Evolutionary conservation across 1,284 basidiomycete species (phyloP), one percentile per base, ranked within the genome.

Genomic region (Cutaneotrichosporon daszewskae): DNA sequence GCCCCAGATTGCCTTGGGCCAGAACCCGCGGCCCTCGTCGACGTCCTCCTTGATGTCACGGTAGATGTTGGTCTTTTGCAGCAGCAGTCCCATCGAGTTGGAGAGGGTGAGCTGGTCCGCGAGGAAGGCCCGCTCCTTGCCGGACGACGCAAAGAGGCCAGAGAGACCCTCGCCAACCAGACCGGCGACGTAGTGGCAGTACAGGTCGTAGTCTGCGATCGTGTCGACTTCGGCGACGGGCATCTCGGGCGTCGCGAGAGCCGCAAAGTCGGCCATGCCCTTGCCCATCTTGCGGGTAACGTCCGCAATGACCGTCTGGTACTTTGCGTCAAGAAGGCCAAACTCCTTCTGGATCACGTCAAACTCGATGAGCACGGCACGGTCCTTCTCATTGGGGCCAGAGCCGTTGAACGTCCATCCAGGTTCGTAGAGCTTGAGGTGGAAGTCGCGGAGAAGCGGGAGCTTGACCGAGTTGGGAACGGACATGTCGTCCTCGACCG

Each of bases 41-140:
- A 83, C 79, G 67, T 99, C 95, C 72, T 99, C 94, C 33, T 87
- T 81, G 72, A 84, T 89, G 69, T 99, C 95, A 45, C 94, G 84
- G 53, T 91, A 87, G 69, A 98, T 96, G 74, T 98, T 98, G 29
- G 91, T 96, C 75, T 99, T 99, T 71, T 98, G 95, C 11, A 99
- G 78, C 42, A 97, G 77, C 14, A 94, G 77, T n/a, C 95, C 95
- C 86, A 97, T 91, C 36, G 86, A 87, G 72, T 97, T 96, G 55
- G 84, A 83, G 2, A 98, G 78, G 53, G 85, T 84, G 47, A 95
- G 79, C 68, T 97, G 87, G 35, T 81, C 74, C 29, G 79, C 83
- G 37, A 98, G 72, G 76, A 81, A 87, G 0, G 77, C 64, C 0
- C 77, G 77, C 72, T 98, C 94, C 64, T 92, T 90, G 32, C 81